These are phyloP conservation scores for Kuraishia floccosa DNA, from an alignment of 805 yeast genomes.

Conservation along the genomic window DNA sequence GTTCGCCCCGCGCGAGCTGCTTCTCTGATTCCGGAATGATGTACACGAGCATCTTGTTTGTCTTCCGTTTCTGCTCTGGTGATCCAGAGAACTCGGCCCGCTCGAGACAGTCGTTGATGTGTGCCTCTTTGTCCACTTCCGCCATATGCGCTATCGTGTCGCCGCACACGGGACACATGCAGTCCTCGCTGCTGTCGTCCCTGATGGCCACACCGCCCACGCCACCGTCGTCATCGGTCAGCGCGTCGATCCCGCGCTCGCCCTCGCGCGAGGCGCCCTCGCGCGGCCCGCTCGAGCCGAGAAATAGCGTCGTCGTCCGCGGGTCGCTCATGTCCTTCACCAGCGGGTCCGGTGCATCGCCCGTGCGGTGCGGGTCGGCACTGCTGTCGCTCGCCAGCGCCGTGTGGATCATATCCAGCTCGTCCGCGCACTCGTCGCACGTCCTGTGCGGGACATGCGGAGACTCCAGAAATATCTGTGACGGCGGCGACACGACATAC, in stretches of 20 bases:
- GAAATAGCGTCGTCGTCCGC: background rate
- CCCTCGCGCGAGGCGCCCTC: background rate
- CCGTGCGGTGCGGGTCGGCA: constrained; percentile 1
- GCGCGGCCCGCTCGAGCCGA: background rate
- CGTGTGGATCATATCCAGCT: constrained; percentile 35
- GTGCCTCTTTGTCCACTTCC: constrained; percentile 40
- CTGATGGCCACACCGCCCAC: background rate
- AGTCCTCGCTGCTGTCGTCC: constrained; percentile 17
- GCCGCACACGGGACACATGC: constrained; percentile 33
- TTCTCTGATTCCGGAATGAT: constrained; percentile 25
- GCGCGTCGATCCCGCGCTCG: background rate
- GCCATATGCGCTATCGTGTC: constrained; percentile 9
- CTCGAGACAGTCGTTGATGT: constrained; percentile 59
- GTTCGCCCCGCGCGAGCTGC: background rate
- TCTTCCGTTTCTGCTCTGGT: constrained; percentile 39
- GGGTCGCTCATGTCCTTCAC: background rate
- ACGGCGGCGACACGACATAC: constrained; percentile 43
- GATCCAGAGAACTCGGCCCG: constrained; percentile 54
- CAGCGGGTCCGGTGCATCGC: background rate
- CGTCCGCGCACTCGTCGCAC: constrained; percentile 63
- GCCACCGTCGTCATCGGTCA: background rate
- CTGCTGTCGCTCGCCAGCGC: constrained; percentile 20
- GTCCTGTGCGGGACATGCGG: constrained; percentile 57
- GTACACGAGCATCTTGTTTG: constrained; percentile 82
- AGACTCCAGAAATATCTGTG: constrained; percentile 32